Evolutionary conservation across 495 filamentous ascomycete species (phyloP), one percentile per base, ranked within the genome.

Genomic region (Penicillium dipodomyicola): DNA sequence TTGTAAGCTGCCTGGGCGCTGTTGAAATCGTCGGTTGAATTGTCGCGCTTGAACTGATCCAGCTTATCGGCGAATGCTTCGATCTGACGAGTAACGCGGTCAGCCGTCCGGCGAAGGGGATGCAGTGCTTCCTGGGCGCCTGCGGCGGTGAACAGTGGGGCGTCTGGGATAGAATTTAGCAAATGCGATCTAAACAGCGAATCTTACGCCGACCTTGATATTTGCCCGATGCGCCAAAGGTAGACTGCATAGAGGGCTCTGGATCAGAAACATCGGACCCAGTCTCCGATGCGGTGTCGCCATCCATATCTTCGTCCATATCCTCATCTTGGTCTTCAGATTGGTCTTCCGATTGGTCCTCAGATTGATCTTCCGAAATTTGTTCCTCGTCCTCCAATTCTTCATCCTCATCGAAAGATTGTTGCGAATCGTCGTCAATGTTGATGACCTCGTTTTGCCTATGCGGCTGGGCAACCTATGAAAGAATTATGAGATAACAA

Each of bases 1-100:
- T 70, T 67, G 64, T 74, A 79, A 19, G 75, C 76, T 3, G 74
- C 76, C 45, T 77, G 70, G 57, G 72, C 67, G 35, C 58, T 72
- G 29, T 61, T 64, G 50, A 75, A 70, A 6, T 74, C 72, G 54
- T 73, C 72, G 9, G 56, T 58, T 17, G 65, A 61, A 46, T 70
- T 76, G 53, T 74, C 63, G 43, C 73, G 73, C 54, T 76, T 80
- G 41, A 85, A 83, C 41, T 76, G 74, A 62, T 87, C 85, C n/a
- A 88, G 71, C 58, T 77, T 77, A 56, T 84, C 78, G n/a, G 85
- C 85, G 58, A 88, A 88, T 20, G 75, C 77, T 62, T 87, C 82
- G 48, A 87, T 81, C 62, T 88, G 84, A 50, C 78, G 78, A 49
- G 81, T 82, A 39, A 86, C 80, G 6, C 82, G 79, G 56, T 85